Percentiles rank a stretch among this genome's conserved stretches.
These are phyloP conservation scores for Chaetomiaceae sp. DNA, from an alignment of 2,329 filamentous ascomycete species.

Conservation along the genomic window DNA sequence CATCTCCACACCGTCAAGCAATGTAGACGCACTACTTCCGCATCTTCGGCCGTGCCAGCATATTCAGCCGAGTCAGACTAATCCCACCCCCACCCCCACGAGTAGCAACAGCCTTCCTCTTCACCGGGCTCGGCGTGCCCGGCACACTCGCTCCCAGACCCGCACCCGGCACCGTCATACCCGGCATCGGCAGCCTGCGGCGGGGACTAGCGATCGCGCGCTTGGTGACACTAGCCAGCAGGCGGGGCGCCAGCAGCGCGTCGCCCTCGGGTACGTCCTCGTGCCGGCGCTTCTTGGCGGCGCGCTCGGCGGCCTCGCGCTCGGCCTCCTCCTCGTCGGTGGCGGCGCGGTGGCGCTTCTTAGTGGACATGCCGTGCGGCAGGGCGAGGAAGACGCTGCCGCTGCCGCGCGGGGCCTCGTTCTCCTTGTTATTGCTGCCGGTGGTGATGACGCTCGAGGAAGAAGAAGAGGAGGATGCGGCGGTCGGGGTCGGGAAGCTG, in stretches of 20 bases:
- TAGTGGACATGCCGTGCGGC: slow-evolving; percentile 58
- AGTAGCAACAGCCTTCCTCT: too few relatives aligned
- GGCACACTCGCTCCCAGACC: too few relatives aligned
- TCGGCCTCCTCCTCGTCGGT: slow-evolving; percentile 52
- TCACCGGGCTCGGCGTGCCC: slow-evolving; percentile 40
- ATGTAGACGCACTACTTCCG: slow-evolving; percentile 30
- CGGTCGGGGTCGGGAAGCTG: slow-evolving; percentile 39
- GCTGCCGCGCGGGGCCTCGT: slow-evolving; percentile 36
- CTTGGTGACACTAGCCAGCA: slow-evolving; percentile 25
- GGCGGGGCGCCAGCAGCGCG: slow-evolving; percentile 45
- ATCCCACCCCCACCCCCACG: too few relatives aligned
- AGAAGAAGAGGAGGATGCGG: too few relatives aligned
- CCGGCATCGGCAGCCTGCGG: slow-evolving; percentile 24
- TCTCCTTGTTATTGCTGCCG: slow-evolving; percentile 48
- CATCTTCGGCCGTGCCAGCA: slow-evolving; percentile 55
- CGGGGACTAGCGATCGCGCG: slow-evolving; percentile 25
- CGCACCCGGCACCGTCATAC: too few relatives aligned
- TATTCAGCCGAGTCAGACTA: slow-evolving; percentile 54
- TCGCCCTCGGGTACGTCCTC: slow-evolving; percentile 44
- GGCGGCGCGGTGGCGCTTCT: slow-evolving; percentile 56
- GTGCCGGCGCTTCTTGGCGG: slow-evolving; percentile 54
- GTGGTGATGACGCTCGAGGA: background rate
- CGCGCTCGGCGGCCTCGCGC: slow-evolving; percentile 41
- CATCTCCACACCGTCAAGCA: background rate
- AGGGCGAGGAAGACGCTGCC: slow-evolving; percentile 38